A percentile compares a stretch with the other conserved stretches of the same genome.
Conservation (phyloP, 2,329 filamentous ascomycete genomes). For the Fusarium newnesense region DNA sequence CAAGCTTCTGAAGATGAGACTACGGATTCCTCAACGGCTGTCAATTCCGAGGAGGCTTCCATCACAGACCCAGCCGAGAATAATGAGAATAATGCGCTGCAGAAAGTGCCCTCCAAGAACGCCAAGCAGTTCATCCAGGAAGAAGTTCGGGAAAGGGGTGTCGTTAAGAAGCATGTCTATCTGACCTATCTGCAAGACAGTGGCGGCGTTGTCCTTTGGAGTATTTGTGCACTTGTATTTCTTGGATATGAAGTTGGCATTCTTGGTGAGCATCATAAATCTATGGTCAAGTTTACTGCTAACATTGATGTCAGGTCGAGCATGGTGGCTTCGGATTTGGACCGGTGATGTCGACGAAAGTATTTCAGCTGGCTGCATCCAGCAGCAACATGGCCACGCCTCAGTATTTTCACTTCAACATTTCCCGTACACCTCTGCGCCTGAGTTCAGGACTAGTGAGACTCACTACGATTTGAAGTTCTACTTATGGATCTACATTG, state of each 20-base stretch:
- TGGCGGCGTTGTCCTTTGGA: constrained; percentile 72
- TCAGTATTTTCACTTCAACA: constrained; percentile 61
- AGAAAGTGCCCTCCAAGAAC: constrained; percentile 61
- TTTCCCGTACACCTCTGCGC: constrained; percentile 53
- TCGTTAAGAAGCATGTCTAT: constrained; percentile 76
- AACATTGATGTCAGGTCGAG: constrained; percentile 54
- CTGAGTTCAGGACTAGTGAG: constrained; percentile 43
- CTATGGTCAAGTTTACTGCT: neutral
- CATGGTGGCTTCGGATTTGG: constrained; percentile 75
- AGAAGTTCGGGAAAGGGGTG: constrained; percentile 76
- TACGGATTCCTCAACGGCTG: constrained; percentile 55
- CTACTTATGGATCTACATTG: constrained; percentile 78
- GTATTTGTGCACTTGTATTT: constrained; percentile 63
- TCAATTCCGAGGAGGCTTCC: constrained; percentile 65
- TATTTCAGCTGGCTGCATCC: constrained; percentile 36
- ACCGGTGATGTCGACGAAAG: constrained; percentile 53
- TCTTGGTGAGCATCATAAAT: constrained; percentile 54
- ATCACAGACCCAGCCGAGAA: constrained; percentile 53
- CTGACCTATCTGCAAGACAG: constrained; percentile 72
- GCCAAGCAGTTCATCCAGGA: constrained; percentile 81
- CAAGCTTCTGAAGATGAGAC: constrained; percentile 62
- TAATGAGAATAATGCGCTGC: constrained; percentile 54
- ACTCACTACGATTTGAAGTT: constrained; percentile 60
- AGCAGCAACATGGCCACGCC: constrained; percentile 51
- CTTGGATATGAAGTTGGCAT: constrained; percentile 63